phyloP scores from a whole-genome alignment of 1,284 basidiomycete genomes.

The Xanthoconium separans region DNA sequence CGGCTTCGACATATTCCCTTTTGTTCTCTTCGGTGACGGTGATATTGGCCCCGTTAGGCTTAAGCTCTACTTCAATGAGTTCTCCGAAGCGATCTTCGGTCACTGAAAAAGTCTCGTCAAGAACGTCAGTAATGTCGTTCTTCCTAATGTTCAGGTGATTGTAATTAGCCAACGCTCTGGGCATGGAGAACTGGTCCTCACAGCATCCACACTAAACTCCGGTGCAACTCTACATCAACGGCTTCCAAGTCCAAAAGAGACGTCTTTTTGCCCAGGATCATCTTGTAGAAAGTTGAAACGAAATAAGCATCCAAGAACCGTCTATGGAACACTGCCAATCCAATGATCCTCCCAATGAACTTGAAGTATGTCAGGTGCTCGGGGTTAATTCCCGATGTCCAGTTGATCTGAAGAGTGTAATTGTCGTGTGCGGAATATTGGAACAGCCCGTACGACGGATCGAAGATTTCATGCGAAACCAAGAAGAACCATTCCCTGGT shows the following conservation, averaged over 20 bases:
- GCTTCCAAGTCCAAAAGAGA: conserved; percentile 85
- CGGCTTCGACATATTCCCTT: conserved; percentile 95
- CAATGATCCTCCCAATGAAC: conserved; percentile 94
- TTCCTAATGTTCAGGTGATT: conserved; percentile 50
- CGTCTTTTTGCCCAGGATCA: conserved; percentile 90
- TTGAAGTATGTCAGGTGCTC: conserved; percentile 99
- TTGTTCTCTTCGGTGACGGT: conserved; percentile 97
- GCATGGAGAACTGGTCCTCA: conserved; percentile 41
- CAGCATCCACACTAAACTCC: conserved; percentile 97
- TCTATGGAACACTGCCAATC: conserved; percentile 97
- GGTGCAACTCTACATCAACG: conserved; percentile 87
- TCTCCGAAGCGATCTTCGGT: conserved; percentile 98
- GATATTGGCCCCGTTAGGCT: conserved; percentile 81
- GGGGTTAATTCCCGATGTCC: conserved; percentile 96
- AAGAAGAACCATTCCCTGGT: conserved; percentile 99
- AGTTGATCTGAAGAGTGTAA: conserved; percentile 98
- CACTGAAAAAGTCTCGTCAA: conserved; percentile 93
- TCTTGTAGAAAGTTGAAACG: conserved; percentile 99
- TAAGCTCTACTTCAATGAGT: conserved; percentile 91
- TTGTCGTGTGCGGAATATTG: conserved; percentile 99
- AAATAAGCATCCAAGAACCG: conserved; percentile 99
- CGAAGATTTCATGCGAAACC: conserved; percentile 97
- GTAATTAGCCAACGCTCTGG: conserved; percentile 6
- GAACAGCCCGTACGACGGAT: conserved; percentile 99
- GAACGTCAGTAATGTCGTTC: conserved; percentile 92